phyloP scores from a whole-genome alignment of 495 filamentous ascomycete genomes.

The Penicillium malachiteum region DNA sequence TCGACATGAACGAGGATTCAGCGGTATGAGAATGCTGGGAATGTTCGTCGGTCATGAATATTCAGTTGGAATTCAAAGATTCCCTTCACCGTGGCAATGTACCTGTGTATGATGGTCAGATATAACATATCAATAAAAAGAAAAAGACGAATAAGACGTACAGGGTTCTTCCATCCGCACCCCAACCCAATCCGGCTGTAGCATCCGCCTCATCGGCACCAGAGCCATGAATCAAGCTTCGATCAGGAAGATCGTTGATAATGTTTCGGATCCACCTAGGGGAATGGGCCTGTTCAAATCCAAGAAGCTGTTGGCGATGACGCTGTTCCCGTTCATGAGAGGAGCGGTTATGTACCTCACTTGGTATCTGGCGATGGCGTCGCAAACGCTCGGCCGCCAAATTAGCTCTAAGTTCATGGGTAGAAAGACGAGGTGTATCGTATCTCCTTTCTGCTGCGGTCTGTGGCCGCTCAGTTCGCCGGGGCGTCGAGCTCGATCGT shows the following conservation, averaged over 20 bases:
- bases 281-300: conserved; percentile 39
- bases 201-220: conserved; percentile 41
- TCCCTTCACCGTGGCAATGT: conserved; percentile 70
- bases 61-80: conserved; percentile 74
- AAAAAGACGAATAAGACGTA: conserved; percentile 43
- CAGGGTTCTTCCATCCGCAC: conserved; percentile 66
- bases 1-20: conserved; percentile 29
- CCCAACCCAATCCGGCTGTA: conserved; percentile 71
- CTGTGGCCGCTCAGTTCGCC: conserved; percentile 30
- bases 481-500: conserved; percentile 35
- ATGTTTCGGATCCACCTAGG: conserved; percentile 44
- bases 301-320: conserved; percentile 33
- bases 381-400: conserved; percentile 43
- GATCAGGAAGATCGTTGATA: conserved; percentile 42
- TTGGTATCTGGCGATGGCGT: conserved; percentile 40
- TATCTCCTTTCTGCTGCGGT: conserved; percentile 27
- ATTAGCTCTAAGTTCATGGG: conserved; percentile 39
- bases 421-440: conserved; percentile 30
- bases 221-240: conserved; percentile 29
- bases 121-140: conserved; percentile 2
- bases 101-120: conserved; percentile 44
- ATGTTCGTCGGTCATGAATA: conserved; percentile 60
- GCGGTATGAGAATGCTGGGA: conserved; percentile 58
- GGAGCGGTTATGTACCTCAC: conserved; percentile 37
- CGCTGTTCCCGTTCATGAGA: conserved; percentile 32